phyloP scores from a whole-genome alignment of 2,329 filamentous ascomycete species.

The Pseudocercospora musae region DNA sequence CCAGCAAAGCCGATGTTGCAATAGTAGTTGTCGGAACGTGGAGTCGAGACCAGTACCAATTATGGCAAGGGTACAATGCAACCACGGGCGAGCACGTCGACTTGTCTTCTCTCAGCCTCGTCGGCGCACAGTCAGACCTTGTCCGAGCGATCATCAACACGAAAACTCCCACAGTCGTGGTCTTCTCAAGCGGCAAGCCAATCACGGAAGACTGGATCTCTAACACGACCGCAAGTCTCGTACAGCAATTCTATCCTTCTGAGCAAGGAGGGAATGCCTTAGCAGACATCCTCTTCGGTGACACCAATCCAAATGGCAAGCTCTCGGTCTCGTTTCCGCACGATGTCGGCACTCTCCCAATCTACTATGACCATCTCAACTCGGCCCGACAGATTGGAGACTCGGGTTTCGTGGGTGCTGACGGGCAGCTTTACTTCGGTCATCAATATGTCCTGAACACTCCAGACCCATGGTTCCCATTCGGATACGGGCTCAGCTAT shows the following conservation, averaged over 20 bases:
- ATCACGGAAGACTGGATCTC: slow-evolving; percentile 72
- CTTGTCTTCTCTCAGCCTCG: slow-evolving; percentile 59
- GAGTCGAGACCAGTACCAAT: slow-evolving; percentile 68
- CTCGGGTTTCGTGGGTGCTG: slow-evolving; percentile 48
- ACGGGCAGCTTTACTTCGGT: slow-evolving; percentile 44
- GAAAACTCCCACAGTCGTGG: slow-evolving; percentile 64
- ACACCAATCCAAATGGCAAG: slow-evolving; percentile 30
- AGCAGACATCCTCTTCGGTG: slow-evolving; percentile 30
- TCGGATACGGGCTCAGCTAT: slow-evolving; percentile 46
- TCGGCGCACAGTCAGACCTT: slow-evolving; percentile 66
- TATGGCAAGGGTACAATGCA: slow-evolving; percentile 68
- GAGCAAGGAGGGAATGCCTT: slow-evolving; percentile 53
- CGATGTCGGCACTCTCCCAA: slow-evolving; percentile 45
- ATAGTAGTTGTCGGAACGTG: slow-evolving; percentile 73
- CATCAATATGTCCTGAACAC: slow-evolving; percentile 41
- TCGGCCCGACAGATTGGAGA: slow-evolving; percentile 55
- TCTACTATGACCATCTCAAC: slow-evolving; percentile 54
- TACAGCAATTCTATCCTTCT: slow-evolving; percentile 73
- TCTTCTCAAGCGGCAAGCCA: slow-evolving; percentile 68
- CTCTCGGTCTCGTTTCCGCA: slow-evolving; percentile 31
- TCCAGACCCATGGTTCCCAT: slow-evolving; percentile 39
- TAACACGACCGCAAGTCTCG: slow-evolving; percentile 59
- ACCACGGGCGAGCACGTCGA: slow-evolving; percentile 75
- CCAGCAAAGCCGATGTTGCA: slow-evolving; percentile 65
- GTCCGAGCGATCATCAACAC: slow-evolving; percentile 66